These are phyloP conservation scores for Spongospora subterranea DNA, from an alignment of 208 protist genomes.

Conservation along the genomic window DNA sequence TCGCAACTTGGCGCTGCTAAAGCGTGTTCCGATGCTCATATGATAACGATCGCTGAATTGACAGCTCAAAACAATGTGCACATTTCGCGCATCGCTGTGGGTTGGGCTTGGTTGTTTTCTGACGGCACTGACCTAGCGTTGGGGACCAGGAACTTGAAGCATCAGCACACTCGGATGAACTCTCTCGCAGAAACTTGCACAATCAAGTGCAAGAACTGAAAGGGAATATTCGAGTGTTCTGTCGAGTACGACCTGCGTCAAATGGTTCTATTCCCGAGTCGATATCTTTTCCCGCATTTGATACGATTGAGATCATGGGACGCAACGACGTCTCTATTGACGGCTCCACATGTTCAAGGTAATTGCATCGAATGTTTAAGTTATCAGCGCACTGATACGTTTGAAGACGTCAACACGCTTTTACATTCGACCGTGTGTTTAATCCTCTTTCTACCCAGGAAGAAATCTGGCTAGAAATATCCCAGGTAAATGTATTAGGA, in stretches of 20 bases:
- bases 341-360: background rate
- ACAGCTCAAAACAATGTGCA: background rate
- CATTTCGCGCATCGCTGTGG: background rate
- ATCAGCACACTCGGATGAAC: background rate
- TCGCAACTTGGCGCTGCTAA: background rate
- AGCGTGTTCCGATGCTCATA: background rate
- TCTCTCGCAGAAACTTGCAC: conserved; percentile 56
- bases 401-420: background rate
- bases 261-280: background rate
- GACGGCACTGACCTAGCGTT: background rate
- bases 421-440: conserved; percentile 57
- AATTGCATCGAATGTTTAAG: background rate
- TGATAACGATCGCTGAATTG: background rate
- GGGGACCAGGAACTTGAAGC: background rate
- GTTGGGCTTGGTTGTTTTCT: background rate
- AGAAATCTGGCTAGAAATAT: conserved; percentile 54
- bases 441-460: conserved; percentile 26
- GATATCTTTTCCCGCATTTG: conserved; percentile 1
- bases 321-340: conserved; percentile 21
- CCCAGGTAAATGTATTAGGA: too few relatives aligned
- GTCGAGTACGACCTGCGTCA: conserved; percentile 64
- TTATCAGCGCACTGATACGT: background rate
- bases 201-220: conserved; percentile 70
- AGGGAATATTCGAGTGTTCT: conserved; percentile 73
- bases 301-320: conserved; percentile 42